Percentiles rank a stretch among this genome's conserved stretches.
Evolutionary conservation across 768 basidiomycete species (phyloP).

Genomic region (Collybiopsis luxurians): DNA sequence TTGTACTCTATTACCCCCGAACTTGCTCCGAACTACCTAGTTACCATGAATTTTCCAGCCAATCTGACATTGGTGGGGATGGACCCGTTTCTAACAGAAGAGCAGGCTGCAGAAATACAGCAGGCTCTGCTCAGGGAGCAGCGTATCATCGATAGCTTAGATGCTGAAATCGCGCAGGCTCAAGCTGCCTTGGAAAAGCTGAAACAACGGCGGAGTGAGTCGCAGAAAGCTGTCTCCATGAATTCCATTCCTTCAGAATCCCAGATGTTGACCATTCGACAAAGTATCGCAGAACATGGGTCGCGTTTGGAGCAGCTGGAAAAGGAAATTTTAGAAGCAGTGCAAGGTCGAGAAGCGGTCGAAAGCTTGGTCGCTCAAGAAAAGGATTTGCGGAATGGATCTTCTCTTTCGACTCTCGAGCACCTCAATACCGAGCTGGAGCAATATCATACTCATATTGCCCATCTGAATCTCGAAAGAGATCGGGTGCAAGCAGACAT

Average conservation of each 20-base stretch:
- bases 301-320: background rate
- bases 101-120: background rate
- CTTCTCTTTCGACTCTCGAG: too few species aligned
- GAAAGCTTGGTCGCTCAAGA: background rate
- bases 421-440: background rate
- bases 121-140: background rate
- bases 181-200: background rate
- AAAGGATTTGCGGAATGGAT: too few species aligned
- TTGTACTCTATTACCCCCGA: too few species aligned
- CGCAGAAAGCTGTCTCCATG: background rate
- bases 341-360: background rate
- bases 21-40: too few species aligned
- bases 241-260: background rate
- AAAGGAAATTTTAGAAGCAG: background rate
- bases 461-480: background rate
- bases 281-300: background rate
- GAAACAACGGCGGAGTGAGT: background rate
- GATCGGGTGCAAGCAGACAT: background rate
- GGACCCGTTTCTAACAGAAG: background rate
- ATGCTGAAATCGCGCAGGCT: background rate
- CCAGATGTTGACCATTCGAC: background rate
- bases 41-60: background rate
- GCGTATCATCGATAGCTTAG: background rate
- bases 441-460: background rate
- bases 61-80: background rate